These are phyloP conservation scores for Verticillium nubilum DNA, from an alignment of 2,329 filamentous ascomycete species.

Conservation along the genomic window DNA sequence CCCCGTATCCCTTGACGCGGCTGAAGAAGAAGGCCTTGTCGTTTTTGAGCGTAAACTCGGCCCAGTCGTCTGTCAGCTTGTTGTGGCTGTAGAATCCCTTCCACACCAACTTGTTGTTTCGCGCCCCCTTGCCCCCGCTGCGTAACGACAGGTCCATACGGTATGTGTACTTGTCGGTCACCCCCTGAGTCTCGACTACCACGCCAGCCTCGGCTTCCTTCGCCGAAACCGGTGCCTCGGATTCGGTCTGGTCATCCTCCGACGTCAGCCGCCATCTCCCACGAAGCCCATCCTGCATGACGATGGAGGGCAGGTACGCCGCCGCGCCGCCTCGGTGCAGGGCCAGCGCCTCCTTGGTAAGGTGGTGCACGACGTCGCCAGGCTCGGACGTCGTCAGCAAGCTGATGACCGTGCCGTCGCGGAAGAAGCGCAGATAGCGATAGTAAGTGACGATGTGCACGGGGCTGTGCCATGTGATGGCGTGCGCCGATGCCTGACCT, in stretches of 20 bases:
- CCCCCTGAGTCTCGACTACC: slow-evolving; percentile 81
- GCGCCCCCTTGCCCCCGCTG: slow-evolving; percentile 55
- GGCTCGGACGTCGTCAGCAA: slow-evolving; percentile 79
- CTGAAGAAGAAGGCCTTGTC: slow-evolving; percentile 64
- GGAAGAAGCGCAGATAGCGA: slow-evolving; percentile 91
- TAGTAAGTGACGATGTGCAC: slow-evolving; percentile 98
- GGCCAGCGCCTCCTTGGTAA: slow-evolving; percentile 66
- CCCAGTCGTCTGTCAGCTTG: slow-evolving; percentile 83
- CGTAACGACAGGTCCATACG: slow-evolving; percentile 72
- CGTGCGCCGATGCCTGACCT: slow-evolving; percentile 66
- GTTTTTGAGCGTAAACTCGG: slow-evolving; percentile 64
- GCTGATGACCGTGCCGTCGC: slow-evolving; percentile 77
- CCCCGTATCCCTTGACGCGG: slow-evolving; percentile 57
- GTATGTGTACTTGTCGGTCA: slow-evolving; percentile 73
- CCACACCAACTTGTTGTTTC: slow-evolving; percentile 87
- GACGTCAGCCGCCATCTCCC: slow-evolving; percentile 37
- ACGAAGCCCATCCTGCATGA: slow-evolving; percentile 64
- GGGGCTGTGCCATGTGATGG: slow-evolving; percentile 71
- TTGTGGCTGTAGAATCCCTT: slow-evolving; percentile 91
- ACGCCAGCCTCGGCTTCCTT: slow-evolving; percentile 60
- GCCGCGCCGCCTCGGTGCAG: slow-evolving; percentile 28
- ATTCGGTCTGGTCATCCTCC: slow-evolving; percentile 22
- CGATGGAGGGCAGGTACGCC: slow-evolving; percentile 32
- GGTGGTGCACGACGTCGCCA: slow-evolving; percentile 77
- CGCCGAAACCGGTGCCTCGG: slow-evolving; percentile 13